These are phyloP conservation scores for Stagonosporopsis vannaccii DNA, from an alignment of 2,329 filamentous ascomycete species.

Conservation along the genomic window DNA sequence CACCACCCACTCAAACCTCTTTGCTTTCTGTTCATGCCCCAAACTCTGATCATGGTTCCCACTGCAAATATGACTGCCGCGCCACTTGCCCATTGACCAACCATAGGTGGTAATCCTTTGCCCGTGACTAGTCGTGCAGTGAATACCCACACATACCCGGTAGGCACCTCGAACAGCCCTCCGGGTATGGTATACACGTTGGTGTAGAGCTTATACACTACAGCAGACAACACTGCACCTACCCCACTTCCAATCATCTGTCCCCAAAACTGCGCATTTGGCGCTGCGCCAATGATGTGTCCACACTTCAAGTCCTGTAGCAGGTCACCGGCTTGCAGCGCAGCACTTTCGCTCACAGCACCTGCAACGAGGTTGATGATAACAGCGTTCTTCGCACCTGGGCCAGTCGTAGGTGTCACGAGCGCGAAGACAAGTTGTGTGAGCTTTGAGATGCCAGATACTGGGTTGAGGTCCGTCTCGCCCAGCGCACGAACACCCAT, in stretches of 20 bases:
- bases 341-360: conserved; percentile 83
- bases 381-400: conserved; percentile 73
- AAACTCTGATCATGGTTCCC: conserved; percentile 72
- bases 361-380: conserved; percentile 94
- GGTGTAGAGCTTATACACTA: conserved; percentile 89
- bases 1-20: conserved; percentile 59
- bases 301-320: conserved; percentile 98
- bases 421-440: conserved; percentile 95
- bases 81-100: conserved; percentile 77
- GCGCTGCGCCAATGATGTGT: conserved; percentile 88
- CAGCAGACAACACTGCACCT: conserved; percentile 84
- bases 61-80: conserved; percentile 77
- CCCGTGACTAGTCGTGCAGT: conserved; percentile 93
- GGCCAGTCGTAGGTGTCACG: conserved; percentile 73
- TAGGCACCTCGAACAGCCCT: conserved; percentile 90
- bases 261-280: conserved; percentile 95
- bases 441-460: conserved; percentile 94
- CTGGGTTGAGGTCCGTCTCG: conserved; percentile 94
- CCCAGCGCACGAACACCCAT: conserved; percentile 72
- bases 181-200: conserved; percentile 89
- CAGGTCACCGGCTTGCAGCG: conserved; percentile 92
- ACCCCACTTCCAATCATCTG: conserved; percentile 89
- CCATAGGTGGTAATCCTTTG: conserved; percentile 83
- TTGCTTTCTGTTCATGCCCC: conserved; percentile 40
- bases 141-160: conserved; percentile 96